Percentiles rank a stretch among this genome's conserved stretches.
phyloP scores from a whole-genome alignment of 1,139 yeast genomes.

The Spencermartinsiella ligniputridi region DNA sequence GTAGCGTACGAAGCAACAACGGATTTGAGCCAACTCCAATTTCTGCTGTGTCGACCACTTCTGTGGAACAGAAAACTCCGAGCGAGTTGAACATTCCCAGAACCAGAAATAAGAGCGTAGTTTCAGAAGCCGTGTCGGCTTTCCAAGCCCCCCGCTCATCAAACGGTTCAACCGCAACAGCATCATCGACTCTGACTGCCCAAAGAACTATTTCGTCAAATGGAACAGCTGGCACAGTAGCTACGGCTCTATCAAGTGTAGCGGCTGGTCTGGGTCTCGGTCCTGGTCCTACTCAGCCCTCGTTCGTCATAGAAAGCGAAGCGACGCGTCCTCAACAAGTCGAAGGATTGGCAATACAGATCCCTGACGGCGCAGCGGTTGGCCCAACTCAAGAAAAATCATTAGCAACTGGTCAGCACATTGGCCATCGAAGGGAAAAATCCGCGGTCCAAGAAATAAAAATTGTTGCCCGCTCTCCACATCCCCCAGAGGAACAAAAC shows the following conservation, averaged over 20 bases:
- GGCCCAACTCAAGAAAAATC: no score
- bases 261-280: no score
- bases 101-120: neutral
- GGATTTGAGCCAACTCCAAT: slow-evolving; percentile 3
- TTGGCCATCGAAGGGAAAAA: slow-evolving; percentile 14
- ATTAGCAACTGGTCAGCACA: slow-evolving; percentile 3
- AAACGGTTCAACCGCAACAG: neutral
- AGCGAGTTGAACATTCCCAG: neutral
- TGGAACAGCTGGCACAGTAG: no score
- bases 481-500: slow-evolving; percentile 1
- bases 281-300: no score
- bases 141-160: neutral
- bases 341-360: neutral
- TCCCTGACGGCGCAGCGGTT: neutral
- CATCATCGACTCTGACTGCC: neutral
- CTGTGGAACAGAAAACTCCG: neutral
- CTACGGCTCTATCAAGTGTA: neutral
- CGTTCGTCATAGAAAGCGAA: neutral
- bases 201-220: neutral
- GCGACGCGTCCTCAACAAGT: neutral
- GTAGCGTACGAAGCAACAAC: slow-evolving; percentile 3
- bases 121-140: neutral
- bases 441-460: slow-evolving; percentile 16
- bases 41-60: neutral
- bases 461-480: slow-evolving; percentile 10